Percentiles rank a stretch among this genome's conserved stretches.
phyloP scores from a whole-genome alignment of 2,329 filamentous ascomycete species.

The Aspergillus nomiae region DNA sequence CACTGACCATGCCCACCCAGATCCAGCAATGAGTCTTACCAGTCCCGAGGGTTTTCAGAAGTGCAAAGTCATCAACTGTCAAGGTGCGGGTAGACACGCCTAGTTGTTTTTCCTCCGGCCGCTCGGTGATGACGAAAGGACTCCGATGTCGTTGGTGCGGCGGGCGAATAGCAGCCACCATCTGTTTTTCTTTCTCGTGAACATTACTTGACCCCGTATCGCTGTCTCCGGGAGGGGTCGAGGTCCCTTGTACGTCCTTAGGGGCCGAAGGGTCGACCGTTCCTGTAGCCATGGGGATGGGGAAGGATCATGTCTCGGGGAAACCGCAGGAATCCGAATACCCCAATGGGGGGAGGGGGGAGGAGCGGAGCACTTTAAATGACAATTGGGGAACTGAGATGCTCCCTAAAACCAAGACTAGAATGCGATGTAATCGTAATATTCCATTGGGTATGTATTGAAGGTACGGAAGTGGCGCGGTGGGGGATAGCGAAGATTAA shows the following conservation, averaged over 20 bases:
- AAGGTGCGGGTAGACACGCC: constrained; percentile 41
- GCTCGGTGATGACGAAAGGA: constrained; percentile 41
- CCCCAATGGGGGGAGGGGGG: not conserved
- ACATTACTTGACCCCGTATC: constrained; percentile 24
- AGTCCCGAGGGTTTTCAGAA: constrained; percentile 53
- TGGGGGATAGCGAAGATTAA: not conserved
- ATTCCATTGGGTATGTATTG: constrained; percentile 5
- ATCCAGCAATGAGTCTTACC: constrained; percentile 35
- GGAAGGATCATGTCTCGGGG: constrained; percentile 36
- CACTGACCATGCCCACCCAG: constrained; percentile 5
- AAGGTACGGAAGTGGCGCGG: not conserved
- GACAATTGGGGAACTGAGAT: constrained; percentile 18
- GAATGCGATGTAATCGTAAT: constrained; percentile 6
- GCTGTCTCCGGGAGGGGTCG: constrained; percentile 17
- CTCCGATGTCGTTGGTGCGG: constrained; percentile 34
- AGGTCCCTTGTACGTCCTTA: constrained; percentile 29
- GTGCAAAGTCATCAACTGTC: constrained; percentile 46
- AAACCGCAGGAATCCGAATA: constrained; percentile 10
- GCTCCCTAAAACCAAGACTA: constrained; percentile 1
- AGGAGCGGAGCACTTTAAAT: not conserved
- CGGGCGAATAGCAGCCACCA: constrained; percentile 30
- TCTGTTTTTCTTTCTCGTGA: constrained; percentile 33
- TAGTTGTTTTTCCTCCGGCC: constrained; percentile 40
- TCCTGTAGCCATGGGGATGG: constrained; percentile 43
- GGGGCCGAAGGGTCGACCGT: constrained; percentile 38